Evolutionary conservation across 1,284 basidiomycete species (phyloP).

Genomic region (Malassezia vespertilionis): DNA sequence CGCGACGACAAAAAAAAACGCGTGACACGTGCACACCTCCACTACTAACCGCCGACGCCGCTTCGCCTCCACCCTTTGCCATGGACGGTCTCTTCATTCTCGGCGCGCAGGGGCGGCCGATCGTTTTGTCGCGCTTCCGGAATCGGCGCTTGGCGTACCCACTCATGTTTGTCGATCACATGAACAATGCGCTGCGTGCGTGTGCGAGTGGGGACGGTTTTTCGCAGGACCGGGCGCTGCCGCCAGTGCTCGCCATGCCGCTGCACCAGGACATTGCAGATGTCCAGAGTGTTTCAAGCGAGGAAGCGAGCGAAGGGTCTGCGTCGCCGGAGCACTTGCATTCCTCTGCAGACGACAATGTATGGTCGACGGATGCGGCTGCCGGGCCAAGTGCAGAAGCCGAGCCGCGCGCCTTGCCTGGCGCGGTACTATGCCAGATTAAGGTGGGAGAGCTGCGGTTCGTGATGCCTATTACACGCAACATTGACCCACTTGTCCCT

Average conservation of each 20-base stretch:
- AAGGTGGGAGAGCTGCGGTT: slow-evolving; percentile 63
- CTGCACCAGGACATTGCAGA: slow-evolving; percentile 4
- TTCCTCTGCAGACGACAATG: slow-evolving; percentile 14
- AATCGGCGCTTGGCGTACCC: slow-evolving; percentile 67
- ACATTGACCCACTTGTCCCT: slow-evolving; percentile 75
- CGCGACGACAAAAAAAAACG: slow-evolving; percentile 1
- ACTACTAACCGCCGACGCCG: neutral
- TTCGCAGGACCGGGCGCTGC: slow-evolving; percentile 7
- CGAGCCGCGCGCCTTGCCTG: slow-evolving; percentile 18
- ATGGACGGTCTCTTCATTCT: slow-evolving; percentile 82
- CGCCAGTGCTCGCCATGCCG: slow-evolving; percentile 12
- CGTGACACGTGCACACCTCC: slow-evolving; percentile 15
- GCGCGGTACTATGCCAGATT: slow-evolving; percentile 64
- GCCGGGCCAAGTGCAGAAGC: neutral
- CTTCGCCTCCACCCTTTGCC: neutral
- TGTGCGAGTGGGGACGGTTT: neutral
- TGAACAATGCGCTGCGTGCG: slow-evolving; percentile 51
- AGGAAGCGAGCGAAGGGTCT: slow-evolving; percentile 14
- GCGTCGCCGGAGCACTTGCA: neutral
- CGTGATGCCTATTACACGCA: slow-evolving; percentile 67
- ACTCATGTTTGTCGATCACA: slow-evolving; percentile 71
- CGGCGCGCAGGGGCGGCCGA: slow-evolving; percentile 69
- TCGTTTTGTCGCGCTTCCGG: slow-evolving; percentile 83
- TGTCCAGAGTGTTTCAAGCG: slow-evolving; percentile 16
- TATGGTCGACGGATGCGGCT: slow-evolving; percentile 18